A percentile compares a stretch with the other conserved stretches of the same genome.
Evolutionary conservation across 225 moss, liverwort and hornwort species (phyloP).

Genomic region (Bryum argenteum): DNA sequence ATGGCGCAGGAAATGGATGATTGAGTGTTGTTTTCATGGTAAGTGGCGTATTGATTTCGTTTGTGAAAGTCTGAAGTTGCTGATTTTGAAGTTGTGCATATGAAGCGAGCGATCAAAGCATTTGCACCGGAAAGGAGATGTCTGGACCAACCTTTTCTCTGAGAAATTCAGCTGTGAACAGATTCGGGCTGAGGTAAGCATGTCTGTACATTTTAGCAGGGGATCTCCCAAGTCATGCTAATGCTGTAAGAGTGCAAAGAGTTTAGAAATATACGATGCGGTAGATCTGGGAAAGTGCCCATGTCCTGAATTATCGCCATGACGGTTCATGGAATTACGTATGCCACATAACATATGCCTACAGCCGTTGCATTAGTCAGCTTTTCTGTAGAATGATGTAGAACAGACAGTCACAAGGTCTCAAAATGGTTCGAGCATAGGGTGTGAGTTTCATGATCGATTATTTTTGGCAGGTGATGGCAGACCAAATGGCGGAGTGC

Average conservation of each 20-base stretch:
- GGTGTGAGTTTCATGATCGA: too few species aligned
- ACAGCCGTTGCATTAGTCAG: not conserved
- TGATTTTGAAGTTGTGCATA: constrained; percentile 55
- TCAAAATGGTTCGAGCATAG: constrained; percentile 13
- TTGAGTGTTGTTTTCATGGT: constrained; percentile 9
- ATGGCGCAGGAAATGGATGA: constrained; percentile 25
- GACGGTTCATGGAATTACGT: not conserved
- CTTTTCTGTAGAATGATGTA: not conserved
- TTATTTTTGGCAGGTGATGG: constrained; percentile 57
- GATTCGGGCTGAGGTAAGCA: constrained; percentile 66
- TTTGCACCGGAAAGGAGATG: constrained; percentile 57
- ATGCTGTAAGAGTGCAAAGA: too few species aligned
- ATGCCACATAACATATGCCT: not conserved
- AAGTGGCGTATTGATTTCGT: constrained; percentile 30
- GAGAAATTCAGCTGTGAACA: constrained; percentile 72
- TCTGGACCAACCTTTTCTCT: constrained; percentile 71
- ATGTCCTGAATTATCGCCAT: not conserved
- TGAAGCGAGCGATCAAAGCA: constrained; percentile 86
- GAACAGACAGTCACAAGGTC: not conserved
- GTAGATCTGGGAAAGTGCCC: too few species aligned
- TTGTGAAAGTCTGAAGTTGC: constrained; percentile 36
- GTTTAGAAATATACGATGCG: too few species aligned
- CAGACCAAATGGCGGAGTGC: constrained; percentile 82
- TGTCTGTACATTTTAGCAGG: not conserved
- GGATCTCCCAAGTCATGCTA: not conserved